These are phyloP conservation scores for Leucaena leucocephala DNA, from an alignment of 306 rosid genomes.

Conservation along the genomic window DNA sequence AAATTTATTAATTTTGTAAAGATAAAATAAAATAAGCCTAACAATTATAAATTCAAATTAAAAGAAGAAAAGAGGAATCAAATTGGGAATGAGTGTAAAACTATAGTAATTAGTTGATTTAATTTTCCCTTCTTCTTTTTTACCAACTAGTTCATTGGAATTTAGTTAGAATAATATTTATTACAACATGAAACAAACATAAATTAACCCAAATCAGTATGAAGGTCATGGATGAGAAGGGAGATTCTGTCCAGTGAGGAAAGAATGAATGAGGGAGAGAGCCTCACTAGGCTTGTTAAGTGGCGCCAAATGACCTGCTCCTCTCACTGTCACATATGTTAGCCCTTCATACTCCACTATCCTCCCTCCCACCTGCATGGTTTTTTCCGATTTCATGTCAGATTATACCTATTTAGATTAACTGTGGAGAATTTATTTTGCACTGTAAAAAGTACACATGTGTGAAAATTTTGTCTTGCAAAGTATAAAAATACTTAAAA, in stretches of 20 bases:
- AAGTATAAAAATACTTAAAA: too few relatives aligned
- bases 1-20: background rate
- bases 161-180: background rate
- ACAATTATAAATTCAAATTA: background rate
- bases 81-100: background rate
- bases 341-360: slow-evolving; percentile 60
- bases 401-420: too few relatives aligned
- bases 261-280: slow-evolving; percentile 54
- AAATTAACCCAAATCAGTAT: background rate
- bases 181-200: background rate
- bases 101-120: background rate
- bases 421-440: too few relatives aligned
- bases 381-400: background rate
- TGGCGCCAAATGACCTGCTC: slow-evolving; percentile 66
- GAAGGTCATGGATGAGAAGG: slow-evolving; percentile 24
- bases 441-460: too few relatives aligned
- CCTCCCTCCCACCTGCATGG: slow-evolving; percentile 60
- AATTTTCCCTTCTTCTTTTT: background rate
- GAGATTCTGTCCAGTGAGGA: slow-evolving; percentile 46
- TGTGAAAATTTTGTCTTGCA: too few relatives aligned
- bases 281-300: slow-evolving; percentile 53
- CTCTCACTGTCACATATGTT: slow-evolving; percentile 59
- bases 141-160: background rate
- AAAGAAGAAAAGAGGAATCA: background rate
- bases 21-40: background rate